Evolutionary conservation across 2,329 filamentous ascomycete genomes (phyloP).

Genomic region (Phaeosphaeriaceae sp.): DNA sequence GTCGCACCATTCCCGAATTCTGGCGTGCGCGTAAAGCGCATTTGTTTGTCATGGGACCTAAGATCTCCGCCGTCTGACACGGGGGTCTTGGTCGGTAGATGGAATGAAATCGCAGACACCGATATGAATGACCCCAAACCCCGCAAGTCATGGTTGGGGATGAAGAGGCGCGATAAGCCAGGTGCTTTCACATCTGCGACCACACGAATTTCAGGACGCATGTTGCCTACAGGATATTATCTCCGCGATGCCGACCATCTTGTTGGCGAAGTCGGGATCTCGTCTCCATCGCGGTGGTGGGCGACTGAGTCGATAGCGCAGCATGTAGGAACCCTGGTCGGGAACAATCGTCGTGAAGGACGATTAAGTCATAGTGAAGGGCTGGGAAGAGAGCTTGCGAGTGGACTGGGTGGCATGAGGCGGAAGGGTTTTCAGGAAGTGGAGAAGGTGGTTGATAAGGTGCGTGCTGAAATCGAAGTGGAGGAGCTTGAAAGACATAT

Average conservation of each 20-base stretch:
- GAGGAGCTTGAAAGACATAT: background rate
- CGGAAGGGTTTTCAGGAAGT: background rate
- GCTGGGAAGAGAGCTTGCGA: background rate
- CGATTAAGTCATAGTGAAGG: background rate
- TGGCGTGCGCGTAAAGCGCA: background rate
- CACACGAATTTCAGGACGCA: background rate
- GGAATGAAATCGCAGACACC: background rate
- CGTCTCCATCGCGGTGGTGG: background rate
- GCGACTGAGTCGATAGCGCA: background rate
- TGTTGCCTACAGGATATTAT: background rate
- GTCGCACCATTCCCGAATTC: background rate
- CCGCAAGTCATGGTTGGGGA: background rate
- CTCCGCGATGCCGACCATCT: background rate
- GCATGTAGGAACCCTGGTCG: background rate
- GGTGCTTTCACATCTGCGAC: too few species aligned
- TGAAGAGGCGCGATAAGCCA: background rate
- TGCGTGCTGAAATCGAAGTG: background rate
- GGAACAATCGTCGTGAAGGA: background rate
- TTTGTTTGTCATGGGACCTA: background rate
- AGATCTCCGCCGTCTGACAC: background rate
- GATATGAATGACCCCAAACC: background rate
- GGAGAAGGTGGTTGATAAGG: background rate
- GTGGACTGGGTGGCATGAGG: background rate
- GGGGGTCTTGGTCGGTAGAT: background rate
- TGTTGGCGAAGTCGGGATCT: background rate